Evolutionary conservation across 148 eudicot species (phyloP), one percentile per base, ranked within the genome.

Genomic region (Persicaria maculosa): DNA sequence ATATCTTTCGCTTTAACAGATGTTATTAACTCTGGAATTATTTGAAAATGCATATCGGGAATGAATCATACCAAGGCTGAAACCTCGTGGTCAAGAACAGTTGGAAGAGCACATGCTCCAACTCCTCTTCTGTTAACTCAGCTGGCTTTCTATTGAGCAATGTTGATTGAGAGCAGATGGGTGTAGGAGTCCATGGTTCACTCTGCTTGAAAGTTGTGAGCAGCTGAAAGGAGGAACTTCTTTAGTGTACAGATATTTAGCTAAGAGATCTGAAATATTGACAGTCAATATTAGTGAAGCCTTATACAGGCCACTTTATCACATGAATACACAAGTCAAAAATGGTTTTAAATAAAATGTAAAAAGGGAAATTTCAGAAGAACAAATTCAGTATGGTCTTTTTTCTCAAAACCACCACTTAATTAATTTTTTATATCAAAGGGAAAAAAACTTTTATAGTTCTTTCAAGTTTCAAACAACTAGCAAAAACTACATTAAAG

Each of bases 41-140:
- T 14, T 65, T 36, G 70, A 8, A n/a, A 14, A 43, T 5, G 43
- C 6, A 0, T 65, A 4, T 65, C 15, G 5, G 45, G 16, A 65
- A 36, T 36, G 15, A 40, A 70, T 20, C 72, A 61, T 76, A 90
- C 96, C 86, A 83, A 68, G 74, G 81, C 36, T 78, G 81, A 57
- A 80, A 82, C 61, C 84, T 77, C 4, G 89, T 73, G 44, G 68
- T 72, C 61, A 83, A 67, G 68, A 85, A 86, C 25, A 45, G 64
- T n/a, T 71, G 57, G 72, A 85, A 83, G 52, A 88, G 85, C 61
- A 83, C 81, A 44, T 68, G 75, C 79, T 90, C 92, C 77, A 86
- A 71, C 71, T 82, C 81, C 44, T 83, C 81, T 71, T 31, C 68
- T 8, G 86, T 72, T 47, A 81, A 74, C 2, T 83, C 85, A 1